A percentile compares a stretch with the other conserved stretches of the same genome.
phyloP scores from a whole-genome alignment of 768 basidiomycete genomes.

The Exidia glandulosa region DNA sequence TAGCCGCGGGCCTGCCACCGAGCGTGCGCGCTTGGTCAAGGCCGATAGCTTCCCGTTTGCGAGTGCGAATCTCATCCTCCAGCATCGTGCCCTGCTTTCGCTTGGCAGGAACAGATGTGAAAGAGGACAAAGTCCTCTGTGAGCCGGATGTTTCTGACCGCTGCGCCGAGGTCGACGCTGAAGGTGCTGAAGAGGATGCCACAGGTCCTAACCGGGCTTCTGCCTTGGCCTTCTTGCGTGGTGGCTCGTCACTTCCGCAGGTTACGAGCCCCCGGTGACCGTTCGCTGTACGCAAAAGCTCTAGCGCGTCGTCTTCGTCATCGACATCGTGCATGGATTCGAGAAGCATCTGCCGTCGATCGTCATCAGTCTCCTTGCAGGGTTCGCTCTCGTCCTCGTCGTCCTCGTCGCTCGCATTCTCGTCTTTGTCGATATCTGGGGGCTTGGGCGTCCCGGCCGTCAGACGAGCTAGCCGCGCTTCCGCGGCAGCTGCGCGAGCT shows the following conservation, averaged over 20 bases:
- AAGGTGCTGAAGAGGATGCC: not conserved
- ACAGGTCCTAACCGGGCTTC: not conserved
- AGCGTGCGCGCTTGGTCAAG: no score
- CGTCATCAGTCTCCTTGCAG: conserved; percentile 29
- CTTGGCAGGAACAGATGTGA: no score
- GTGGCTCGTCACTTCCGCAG: not conserved
- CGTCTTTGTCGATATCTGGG: conserved; percentile 8
- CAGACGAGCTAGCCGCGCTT: conserved; percentile 35
- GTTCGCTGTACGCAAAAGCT: not conserved
- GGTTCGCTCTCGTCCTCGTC: conserved; percentile 16
- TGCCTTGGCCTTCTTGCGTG: not conserved
- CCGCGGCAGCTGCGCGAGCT: conserved; percentile 66
- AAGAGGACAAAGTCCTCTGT: no score
- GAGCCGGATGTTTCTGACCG: not conserved
- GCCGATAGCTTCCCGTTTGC: no score
- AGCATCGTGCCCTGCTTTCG: no score
- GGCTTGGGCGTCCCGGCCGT: conserved; percentile 8
- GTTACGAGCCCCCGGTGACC: not conserved
- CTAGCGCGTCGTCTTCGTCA: conserved; percentile 12
- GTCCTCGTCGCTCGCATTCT: conserved; percentile 12
- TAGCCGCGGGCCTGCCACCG: no score
- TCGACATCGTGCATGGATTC: conserved; percentile 36
- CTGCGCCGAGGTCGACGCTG: not conserved
- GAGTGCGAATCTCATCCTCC: no score
- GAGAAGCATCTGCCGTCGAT: conserved; percentile 42